Percentiles rank a stretch among this genome's conserved stretches.
Conservation (phyloP, 139 green algal genomes). For the Tetradesmus obliquus region DNA sequence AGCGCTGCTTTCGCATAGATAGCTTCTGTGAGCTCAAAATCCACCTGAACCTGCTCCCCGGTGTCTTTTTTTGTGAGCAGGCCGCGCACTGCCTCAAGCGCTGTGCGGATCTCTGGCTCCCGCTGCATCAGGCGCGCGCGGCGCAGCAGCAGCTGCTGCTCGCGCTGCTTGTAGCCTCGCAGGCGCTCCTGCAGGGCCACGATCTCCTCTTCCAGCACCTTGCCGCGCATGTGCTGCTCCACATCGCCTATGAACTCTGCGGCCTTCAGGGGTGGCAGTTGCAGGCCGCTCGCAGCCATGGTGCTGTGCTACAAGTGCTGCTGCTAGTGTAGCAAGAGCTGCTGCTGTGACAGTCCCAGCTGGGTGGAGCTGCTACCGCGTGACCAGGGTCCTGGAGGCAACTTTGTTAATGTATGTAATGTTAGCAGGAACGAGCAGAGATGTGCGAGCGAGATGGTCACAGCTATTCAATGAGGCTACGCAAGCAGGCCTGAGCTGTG, state of each 20-base stretch:
- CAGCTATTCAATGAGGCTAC: too few relatives aligned
- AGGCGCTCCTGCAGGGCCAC: constrained; percentile 49
- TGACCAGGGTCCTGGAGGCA: too few relatives aligned
- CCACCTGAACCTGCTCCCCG: constrained; percentile 15
- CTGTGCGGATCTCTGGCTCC: constrained; percentile 55
- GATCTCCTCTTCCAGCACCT: constrained; percentile 46
- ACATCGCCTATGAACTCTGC: constrained; percentile 68
- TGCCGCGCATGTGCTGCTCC: constrained; percentile 47
- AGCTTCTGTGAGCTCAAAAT: constrained; percentile 74
- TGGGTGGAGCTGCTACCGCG: background rate
- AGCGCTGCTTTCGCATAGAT: constrained; percentile 65
- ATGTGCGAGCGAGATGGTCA: too few relatives aligned
- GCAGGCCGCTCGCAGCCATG: background rate
- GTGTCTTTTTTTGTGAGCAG: constrained; percentile 50
- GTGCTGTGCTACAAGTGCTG: background rate
- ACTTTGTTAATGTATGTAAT: too few relatives aligned
- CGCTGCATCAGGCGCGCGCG: constrained; percentile 43
- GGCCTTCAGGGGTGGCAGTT: background rate
- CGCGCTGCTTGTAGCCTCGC: constrained; percentile 46
- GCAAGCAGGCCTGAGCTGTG: background rate
- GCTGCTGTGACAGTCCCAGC: background rate
- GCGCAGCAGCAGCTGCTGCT: constrained; percentile 53
- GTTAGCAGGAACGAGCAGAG: too few relatives aligned
- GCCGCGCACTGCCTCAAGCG: constrained; percentile 54
- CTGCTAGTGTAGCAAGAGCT: background rate